Percentiles rank a stretch among this genome's conserved stretches.
phyloP scores from a whole-genome alignment of 768 basidiomycete genomes.

The Rhodotorula babjevae region DNA sequence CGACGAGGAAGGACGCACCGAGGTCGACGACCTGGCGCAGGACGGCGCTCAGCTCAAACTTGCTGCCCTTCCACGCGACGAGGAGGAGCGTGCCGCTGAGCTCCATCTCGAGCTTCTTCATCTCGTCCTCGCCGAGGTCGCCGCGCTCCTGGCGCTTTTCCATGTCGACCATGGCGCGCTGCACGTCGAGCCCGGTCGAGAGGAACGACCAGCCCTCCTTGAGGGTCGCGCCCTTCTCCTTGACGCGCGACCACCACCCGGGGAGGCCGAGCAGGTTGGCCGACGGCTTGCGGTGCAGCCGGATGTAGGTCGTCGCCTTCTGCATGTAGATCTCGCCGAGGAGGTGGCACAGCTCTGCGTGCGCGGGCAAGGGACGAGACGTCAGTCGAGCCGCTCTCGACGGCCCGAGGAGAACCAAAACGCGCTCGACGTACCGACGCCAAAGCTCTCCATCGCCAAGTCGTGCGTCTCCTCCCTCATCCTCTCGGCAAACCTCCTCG shows the following conservation, averaged over 20 bases:
- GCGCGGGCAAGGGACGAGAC: too few species aligned
- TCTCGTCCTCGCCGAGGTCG: slow-evolving; percentile 76
- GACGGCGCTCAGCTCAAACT: slow-evolving; percentile 88
- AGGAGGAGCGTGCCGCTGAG: slow-evolving; percentile 89
- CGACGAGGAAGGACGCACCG: slow-evolving; percentile 26
- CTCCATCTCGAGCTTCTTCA: slow-evolving; percentile 81
- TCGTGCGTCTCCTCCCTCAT: slow-evolving; percentile 85
- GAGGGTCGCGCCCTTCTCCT: slow-evolving; percentile 75
- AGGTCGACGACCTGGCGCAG: slow-evolving; percentile 59
- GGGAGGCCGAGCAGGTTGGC: slow-evolving; percentile 48
- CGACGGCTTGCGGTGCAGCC: slow-evolving; percentile 77
- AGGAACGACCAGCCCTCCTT: slow-evolving; percentile 98
- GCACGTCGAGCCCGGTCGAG: slow-evolving; percentile 83
- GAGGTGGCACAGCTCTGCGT: slow-evolving; percentile 40
- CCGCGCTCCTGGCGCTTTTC: slow-evolving; percentile 82
- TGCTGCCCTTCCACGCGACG: slow-evolving; percentile 94
- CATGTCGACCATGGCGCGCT: slow-evolving; percentile 83
- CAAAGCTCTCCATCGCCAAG: slow-evolving; percentile 93
- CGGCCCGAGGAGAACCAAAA: not conserved
- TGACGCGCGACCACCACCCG: slow-evolving; percentile 87
- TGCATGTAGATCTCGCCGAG: slow-evolving; percentile 65
- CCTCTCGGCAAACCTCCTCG: slow-evolving; percentile 65
- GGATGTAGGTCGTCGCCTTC: slow-evolving; percentile 79
- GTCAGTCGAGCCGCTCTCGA: not conserved
- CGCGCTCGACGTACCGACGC: slow-evolving; percentile 67